Conservation (phyloP, 257 asterid species). For the Fraxinus pennsylvanica region DNA sequence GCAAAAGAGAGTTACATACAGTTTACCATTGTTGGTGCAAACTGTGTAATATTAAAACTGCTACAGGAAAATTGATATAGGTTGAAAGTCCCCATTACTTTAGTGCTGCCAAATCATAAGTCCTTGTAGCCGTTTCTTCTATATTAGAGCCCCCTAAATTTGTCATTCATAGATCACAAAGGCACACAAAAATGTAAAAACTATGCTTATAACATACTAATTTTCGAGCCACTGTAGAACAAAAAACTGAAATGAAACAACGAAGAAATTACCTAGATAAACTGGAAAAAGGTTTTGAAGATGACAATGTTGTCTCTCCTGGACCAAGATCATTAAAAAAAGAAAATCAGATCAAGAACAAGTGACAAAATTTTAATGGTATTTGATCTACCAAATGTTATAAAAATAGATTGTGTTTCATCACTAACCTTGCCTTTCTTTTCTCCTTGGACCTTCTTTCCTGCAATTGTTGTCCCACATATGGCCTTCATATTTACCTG, state of each 20-base stretch:
- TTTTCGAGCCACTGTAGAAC: no score
- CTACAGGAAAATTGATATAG: conserved; percentile 86
- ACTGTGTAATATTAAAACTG: background rate
- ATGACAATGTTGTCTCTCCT: conserved; percentile 27
- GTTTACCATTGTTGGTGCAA: no score
- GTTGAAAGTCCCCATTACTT: conserved; percentile 98
- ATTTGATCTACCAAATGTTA: background rate
- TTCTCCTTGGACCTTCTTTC: conserved; percentile 98
- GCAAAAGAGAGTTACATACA: no score
- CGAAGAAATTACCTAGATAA: no score
- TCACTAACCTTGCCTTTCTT: conserved; percentile 86
- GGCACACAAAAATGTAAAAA: no score
- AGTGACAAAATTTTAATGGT: conserved; percentile 14
- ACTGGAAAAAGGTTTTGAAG: background rate
- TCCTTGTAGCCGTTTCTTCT: conserved; percentile 98
- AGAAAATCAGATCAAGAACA: background rate
- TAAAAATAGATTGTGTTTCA: background rate
- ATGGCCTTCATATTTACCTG: conserved; percentile 98
- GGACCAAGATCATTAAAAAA: conserved; percentile 26
- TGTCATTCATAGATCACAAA: conserved; percentile 11
- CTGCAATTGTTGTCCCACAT: conserved; percentile 97
- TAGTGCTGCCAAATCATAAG: conserved; percentile 94
- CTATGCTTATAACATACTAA: no score
- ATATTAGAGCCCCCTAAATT: conserved; percentile 88
- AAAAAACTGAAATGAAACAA: no score